Evolutionary conservation across 192 early-diverging fungal species (phyloP).

Genomic region (Ramicandelaber brevisporus): DNA sequence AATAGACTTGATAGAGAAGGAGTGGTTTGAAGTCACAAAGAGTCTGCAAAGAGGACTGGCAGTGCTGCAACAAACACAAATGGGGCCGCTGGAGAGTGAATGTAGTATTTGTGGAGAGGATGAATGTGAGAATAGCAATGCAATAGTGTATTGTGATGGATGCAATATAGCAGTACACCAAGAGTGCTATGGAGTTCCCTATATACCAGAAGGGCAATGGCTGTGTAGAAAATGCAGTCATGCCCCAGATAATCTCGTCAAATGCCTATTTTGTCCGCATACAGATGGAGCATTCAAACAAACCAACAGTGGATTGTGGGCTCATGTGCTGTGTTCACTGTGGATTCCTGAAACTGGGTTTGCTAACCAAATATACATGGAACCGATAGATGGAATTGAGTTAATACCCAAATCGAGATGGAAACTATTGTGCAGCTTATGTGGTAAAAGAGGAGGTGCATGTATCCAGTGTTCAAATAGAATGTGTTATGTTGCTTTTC

Average conservation of each 20-base stretch:
- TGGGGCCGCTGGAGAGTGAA: conserved; percentile 53
- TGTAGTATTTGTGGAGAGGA: conserved; percentile 94
- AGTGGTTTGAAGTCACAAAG: conserved; percentile 86
- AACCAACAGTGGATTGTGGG: conserved; percentile 81
- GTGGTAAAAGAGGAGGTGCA: conserved; percentile 53
- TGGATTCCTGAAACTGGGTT: conserved; percentile 91
- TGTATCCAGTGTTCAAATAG: conserved; percentile 89
- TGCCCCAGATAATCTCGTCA: conserved; percentile 64
- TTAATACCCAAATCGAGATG: conserved; percentile 73
- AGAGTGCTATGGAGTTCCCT: conserved; percentile 97
- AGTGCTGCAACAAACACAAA: conserved; percentile 19
- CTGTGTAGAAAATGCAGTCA: conserved; percentile 94
- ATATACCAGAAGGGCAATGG: conserved; percentile 99
- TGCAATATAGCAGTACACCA: conserved; percentile 98
- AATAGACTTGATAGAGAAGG: conserved; percentile 82
- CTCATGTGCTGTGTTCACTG: conserved; percentile 79
- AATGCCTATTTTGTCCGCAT: conserved; percentile 81
- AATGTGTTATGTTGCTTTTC: conserved; percentile 75
- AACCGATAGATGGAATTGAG: conserved; percentile 84
- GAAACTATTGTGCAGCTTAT: conserved; percentile 71
- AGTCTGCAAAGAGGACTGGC: conserved; percentile 41
- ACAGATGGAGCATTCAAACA: conserved; percentile 92
- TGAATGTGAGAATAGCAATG: conserved; percentile 98
- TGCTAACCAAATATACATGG: conserved; percentile 85
- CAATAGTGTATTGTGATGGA: conserved; percentile 98